Base-by-base conservation (phyloP, 768 basidiomycete genomes). In the Boletellus ananiceps region DNA sequence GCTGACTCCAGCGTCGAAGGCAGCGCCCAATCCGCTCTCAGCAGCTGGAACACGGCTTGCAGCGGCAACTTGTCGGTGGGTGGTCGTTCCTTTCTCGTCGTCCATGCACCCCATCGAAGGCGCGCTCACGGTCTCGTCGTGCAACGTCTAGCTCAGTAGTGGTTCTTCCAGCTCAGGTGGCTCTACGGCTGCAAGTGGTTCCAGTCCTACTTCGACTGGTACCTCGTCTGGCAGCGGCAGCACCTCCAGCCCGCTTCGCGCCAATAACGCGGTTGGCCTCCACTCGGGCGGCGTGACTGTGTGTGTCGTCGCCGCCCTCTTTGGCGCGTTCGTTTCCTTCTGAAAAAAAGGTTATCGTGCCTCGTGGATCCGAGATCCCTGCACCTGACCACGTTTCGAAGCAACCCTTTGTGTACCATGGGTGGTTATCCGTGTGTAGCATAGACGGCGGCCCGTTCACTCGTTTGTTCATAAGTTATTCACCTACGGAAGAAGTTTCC, bases 11-110 rank as follows among this genome's bases (percentile, higher is more conserved):
- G 23, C 5, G 31, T 42, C 27, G 15, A 46, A 21, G 21, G 25
- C 7, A 4, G 13, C 0, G 64, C 64, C 3, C 27, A 61, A 21
- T 4, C 21, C 4, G 27, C 47, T 32, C 11, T 64, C 18, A 21
- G 13, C 6, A 27, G 43, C 25, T 64, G 59, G 57, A 57, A 64
- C 44, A 7, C 34, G 2, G 50, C 36, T 0, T 64, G 63, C 15
- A 12, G n/a, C 29, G 59, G 57, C 9, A 33, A 7, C 35, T 41
- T 66, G 36, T 33, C 59, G 27, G 63, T 66, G 14, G 7, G 62
- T 56, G 8, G 8, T n/a, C 3, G 8, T 18, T 3, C 13, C 19
- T 15, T 31, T 23, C 15, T 5, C 2, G 23, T 25, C 23, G 23
- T 25, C 23, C 23, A 25, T 25, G 23, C 4, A 4, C 23, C 6